Base-by-base conservation (phyloP, 208 protist genomes). In the Dictyostelium gargantuum region DNA sequence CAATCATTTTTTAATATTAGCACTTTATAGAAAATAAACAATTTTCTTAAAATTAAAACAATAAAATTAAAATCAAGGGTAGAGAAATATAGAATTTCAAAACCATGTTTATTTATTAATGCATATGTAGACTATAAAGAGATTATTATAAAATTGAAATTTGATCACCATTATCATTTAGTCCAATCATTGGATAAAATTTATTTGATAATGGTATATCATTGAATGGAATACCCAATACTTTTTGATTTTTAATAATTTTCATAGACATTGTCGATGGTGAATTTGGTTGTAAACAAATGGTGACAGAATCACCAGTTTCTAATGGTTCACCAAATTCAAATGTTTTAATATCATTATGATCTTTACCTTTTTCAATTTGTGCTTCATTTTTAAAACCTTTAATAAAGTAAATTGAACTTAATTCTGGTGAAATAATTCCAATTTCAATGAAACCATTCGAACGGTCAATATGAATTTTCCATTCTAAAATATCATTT, bases 91-190 rank as follows among this genome's bases (percentile, higher is more conserved):
- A n/a, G n/a, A n/a, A n/a, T n/a, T n/a, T n/a, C n/a, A n/a, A n/a
- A n/a, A n/a, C n/a, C n/a, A n/a, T n/a, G n/a, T n/a, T n/a, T n/a
- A n/a, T n/a, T n/a, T n/a, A n/a, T n/a, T n/a, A n/a, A n/a, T n/a
- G n/a, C n/a, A n/a, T n/a, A n/a, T n/a, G n/a, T n/a, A n/a, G n/a
- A n/a, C n/a, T n/a, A n/a, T n/a, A n/a, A n/a, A n/a, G n/a, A n/a
- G n/a, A n/a, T n/a, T n/a, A n/a, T 63, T 35, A 35, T 3, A 70
- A 1, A 26, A 70, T 70, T 70, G 63, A 40, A 19, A 89, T 66
- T 63, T 52, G 32, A 66, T 89, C 82, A 79, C 52, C 82, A 50
- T 50, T 1, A 89, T 89, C 82, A 48, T 79, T 79, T 35, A 89
- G 4, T 29, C 68, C 82, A 70, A 68, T 52, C 82, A 89, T 89